Evolutionary conservation across 768 basidiomycete species (phyloP).

Genomic region (Leccinellum luteum): DNA sequence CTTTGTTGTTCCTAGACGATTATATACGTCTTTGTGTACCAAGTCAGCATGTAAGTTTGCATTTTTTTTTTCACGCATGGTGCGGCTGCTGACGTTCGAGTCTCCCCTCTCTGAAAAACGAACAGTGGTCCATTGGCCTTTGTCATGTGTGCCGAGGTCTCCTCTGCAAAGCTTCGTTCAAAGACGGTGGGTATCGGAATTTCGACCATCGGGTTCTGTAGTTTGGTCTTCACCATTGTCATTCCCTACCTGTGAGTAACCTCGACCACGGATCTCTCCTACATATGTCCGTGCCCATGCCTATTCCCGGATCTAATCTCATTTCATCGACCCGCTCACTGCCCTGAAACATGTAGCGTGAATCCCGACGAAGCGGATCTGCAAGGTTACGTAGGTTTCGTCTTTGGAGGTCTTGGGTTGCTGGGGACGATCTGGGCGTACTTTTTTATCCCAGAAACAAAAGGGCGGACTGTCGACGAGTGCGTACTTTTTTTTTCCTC

Average conservation of each 20-base stretch:
- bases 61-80: rapidly evolving
- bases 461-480: constrained; percentile 29
- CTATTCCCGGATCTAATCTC: not conserved
- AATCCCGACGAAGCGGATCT: constrained; percentile 29
- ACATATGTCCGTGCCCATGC: not conserved
- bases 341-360: constrained; percentile 11
- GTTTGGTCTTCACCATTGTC: constrained; percentile 24
- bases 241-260: constrained; percentile 28
- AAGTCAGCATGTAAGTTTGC: constrained; percentile 23
- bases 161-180: constrained; percentile 30
- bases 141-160: constrained; percentile 29
- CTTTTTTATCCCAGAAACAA: constrained; percentile 29
- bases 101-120: not conserved
- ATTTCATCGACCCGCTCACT: not conserved
- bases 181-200: constrained; percentile 30
- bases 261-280: not conserved
- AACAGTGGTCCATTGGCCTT: constrained; percentile 27
- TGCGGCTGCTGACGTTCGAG: not conserved
- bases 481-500: constrained; percentile 8
- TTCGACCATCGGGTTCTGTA: constrained; percentile 23
- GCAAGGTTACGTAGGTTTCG: constrained; percentile 28
- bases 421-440: constrained; percentile 24
- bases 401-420: constrained; percentile 26
- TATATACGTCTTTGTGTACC: constrained; percentile 31
- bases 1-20: constrained; percentile 15